These are phyloP conservation scores for Globisporangium camurandrum DNA, from an alignment of 352 stramenopile genomes.

Conservation along the genomic window DNA sequence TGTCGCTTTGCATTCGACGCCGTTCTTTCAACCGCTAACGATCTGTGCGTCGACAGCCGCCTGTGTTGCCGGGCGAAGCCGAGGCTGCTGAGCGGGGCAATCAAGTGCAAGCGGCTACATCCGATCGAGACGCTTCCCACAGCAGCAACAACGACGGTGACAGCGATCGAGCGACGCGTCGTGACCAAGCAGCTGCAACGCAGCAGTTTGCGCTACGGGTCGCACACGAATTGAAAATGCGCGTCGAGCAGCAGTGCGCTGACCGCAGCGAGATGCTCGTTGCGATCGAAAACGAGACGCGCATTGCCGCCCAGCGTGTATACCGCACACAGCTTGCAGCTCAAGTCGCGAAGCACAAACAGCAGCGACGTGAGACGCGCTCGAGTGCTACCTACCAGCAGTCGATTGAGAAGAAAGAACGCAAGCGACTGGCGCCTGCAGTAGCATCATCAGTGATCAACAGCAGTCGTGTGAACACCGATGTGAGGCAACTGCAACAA, in stretches of 20 bases:
- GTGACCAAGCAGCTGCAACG: neutral
- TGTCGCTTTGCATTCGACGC: neutral
- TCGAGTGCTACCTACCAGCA: constrained; percentile 24
- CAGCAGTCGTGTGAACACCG: neutral
- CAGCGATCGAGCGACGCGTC: neutral
- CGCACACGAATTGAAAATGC: constrained; percentile 11
- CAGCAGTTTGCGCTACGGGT: constrained; percentile 12
- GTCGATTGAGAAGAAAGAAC: constrained; percentile 20
- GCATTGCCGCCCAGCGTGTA: constrained; percentile 42
- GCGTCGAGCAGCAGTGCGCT: constrained; percentile 20
- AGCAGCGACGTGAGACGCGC: constrained; percentile 23
- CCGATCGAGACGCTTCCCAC: neutral
- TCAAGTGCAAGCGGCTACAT: neutral
- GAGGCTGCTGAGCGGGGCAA: neutral
- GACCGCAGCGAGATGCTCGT: constrained; percentile 21
- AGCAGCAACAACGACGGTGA: neutral
- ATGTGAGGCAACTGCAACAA: neutral
- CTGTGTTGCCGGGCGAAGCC: constrained; percentile 11
- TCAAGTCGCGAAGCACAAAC: constrained; percentile 37
- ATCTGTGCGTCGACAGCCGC: constrained; percentile 10
- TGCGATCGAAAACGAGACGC: constrained; percentile 24
- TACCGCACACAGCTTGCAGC: constrained; percentile 34
- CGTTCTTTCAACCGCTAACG: too few species aligned
- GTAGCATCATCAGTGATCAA: neutral
- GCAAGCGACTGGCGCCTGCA: constrained; percentile 11